Percentiles rank a stretch among this genome's conserved stretches.
These are phyloP conservation scores for Aspergillus uvarum DNA, from an alignment of 2,329 filamentous ascomycete genomes.

Conservation along the genomic window DNA sequence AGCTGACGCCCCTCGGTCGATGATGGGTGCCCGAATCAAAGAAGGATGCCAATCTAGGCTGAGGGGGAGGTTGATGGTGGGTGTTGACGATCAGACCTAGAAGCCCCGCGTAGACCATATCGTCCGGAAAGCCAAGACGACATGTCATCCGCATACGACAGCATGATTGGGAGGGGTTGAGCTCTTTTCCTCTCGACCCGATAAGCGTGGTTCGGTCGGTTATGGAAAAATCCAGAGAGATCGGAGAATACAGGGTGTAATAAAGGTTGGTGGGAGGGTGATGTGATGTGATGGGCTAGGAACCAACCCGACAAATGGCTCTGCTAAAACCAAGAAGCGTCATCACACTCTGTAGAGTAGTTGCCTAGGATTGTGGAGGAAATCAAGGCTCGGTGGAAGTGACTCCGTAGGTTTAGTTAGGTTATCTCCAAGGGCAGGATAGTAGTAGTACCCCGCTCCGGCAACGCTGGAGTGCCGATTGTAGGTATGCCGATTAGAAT, in stretches of 20 bases:
- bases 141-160: conserved; percentile 12
- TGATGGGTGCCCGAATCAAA: conserved; percentile 18
- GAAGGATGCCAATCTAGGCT: background rate
- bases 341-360: background rate
- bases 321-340: background rate
- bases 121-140: conserved; percentile 14
- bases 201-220: conserved; percentile 25
- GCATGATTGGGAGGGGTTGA: conserved; percentile 12
- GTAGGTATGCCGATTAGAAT: background rate
- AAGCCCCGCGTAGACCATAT: conserved; percentile 10
- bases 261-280: background rate
- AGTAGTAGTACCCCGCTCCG: background rate
- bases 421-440: no score
- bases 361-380: background rate
- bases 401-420: background rate
- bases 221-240: conserved; percentile 13
- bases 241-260: no score
- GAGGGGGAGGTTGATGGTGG: background rate
- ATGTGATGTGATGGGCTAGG: background rate
- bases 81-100: conserved; percentile 6
- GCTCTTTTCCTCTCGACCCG: conserved; percentile 4
- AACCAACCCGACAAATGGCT: background rate
- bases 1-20: conserved; percentile 5
- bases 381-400: background rate
- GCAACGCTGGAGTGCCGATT: background rate